Evolutionary conservation across 2,329 filamentous ascomycete genomes (phyloP), one percentile per base, ranked within the genome.

Genomic region (Dactylellina cionopaga): DNA sequence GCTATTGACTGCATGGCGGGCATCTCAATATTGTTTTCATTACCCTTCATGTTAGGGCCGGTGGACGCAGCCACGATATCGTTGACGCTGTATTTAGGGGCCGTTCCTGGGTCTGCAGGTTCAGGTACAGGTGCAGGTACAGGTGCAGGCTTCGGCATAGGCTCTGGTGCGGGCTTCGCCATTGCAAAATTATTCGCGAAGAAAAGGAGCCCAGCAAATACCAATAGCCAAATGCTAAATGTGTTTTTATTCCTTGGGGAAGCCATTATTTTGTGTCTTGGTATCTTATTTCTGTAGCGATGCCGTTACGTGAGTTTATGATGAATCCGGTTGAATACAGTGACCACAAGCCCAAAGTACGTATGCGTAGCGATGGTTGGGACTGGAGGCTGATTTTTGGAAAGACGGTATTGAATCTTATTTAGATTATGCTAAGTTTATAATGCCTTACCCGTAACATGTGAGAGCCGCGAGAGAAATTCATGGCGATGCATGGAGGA

Each of bases 1-100:
- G 37, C 25, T 3, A 9, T 11, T 6, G 65, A 70, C 19, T 55
- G 35, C 66, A 71, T 64, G 46, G 24, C n/a, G n/a, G n/a, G n/a
- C n/a, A n/a, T n/a, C n/a, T n/a, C n/a, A n/a, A n/a, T n/a, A n/a
- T n/a, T n/a, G 15, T 47, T 31, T 29, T 55, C 41, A 13, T 55
- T n/a, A n/a, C n/a, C 51, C 15, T 47, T 17, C 1, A 33, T 15
- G 3, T 11, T 19, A 11, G 66, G 41, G n/a, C 10, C n/a, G 7
- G 35, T 44, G 15, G 66, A 63, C 5, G 51, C 17, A 7, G 56
- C 39, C 4, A 44, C 35, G 6, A 71, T 51, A 22, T 71, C 66
- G 3, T 56, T 22, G 24, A 58, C 37, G 5, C 33, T 37, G 17
- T 71, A 71, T 44, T 41, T 24, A 7, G 25, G 55, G 7, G 10